Conservation (phyloP, 2,329 filamentous ascomycete genomes). For the Bipolaris bicolor region DNA sequence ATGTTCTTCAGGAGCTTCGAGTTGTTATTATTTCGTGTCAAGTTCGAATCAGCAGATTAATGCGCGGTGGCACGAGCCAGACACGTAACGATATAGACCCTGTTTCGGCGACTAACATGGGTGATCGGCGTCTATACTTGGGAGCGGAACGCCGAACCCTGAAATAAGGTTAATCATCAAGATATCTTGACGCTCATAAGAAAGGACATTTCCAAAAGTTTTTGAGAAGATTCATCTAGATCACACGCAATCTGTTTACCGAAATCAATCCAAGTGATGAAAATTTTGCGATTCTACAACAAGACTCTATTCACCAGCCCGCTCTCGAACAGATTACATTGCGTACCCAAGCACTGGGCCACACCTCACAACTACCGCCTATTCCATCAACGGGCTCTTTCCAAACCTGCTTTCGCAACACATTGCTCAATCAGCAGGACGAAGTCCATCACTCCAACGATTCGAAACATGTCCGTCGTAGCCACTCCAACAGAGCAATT, state of each 20-base stretch:
- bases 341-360: neutral
- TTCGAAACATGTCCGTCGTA: neutral
- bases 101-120: constrained; percentile 2
- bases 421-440: neutral
- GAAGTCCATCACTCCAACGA: neutral
- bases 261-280: neutral
- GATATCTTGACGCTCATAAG: neutral
- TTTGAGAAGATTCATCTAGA: neutral
- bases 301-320: neutral
- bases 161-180: neutral
- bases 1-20: neutral
- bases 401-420: too few relatives aligned
- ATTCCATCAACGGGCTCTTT: neutral
- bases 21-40: neutral
- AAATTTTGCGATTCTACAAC: neutral
- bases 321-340: neutral
- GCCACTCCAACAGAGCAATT: neutral
- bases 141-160: neutral
- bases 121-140: neutral
- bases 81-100: neutral
- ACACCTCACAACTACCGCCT: too few relatives aligned
- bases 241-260: neutral
- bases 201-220: neutral
- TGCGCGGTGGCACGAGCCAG: neutral
- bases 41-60: neutral